These are phyloP conservation scores for Ophiognomonia clavigignenti-juglandacearum DNA, from an alignment of 2,329 filamentous ascomycete species.

Conservation along the genomic window DNA sequence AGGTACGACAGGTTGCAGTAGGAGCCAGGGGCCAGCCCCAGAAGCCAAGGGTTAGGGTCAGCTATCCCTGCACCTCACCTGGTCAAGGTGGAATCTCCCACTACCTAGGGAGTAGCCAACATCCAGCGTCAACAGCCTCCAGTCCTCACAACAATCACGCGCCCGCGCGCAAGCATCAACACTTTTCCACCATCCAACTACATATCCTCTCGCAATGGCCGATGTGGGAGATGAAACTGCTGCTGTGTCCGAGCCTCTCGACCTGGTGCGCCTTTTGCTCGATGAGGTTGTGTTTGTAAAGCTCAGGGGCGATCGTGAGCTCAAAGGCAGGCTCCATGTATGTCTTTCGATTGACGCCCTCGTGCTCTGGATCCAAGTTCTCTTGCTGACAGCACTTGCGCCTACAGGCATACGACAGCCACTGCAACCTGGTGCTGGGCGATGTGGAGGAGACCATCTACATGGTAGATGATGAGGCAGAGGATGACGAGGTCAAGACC, in stretches of 20 bases:
- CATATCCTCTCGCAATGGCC: slow-evolving; percentile 56
- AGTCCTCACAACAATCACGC: too few relatives aligned
- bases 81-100: too few relatives aligned
- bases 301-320: slow-evolving; percentile 88
- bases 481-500: slow-evolving; percentile 78
- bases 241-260: slow-evolving; percentile 84
- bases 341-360: slow-evolving; percentile 17
- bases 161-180: neutral
- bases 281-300: slow-evolving; percentile 98
- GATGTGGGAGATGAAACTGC: slow-evolving; percentile 70
- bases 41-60: too few relatives aligned
- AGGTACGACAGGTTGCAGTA: too few relatives aligned
- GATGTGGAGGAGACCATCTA: slow-evolving; percentile 98
- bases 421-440: slow-evolving; percentile 94
- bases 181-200: neutral
- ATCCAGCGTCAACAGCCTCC: slow-evolving; percentile 3
- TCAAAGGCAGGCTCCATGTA: slow-evolving; percentile 93
- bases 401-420: slow-evolving; percentile 87
- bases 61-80: too few relatives aligned
- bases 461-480: slow-evolving; percentile 81
- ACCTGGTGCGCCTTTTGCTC: slow-evolving; percentile 88
- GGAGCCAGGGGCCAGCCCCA: too few relatives aligned
- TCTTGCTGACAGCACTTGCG: slow-evolving; percentile 2
- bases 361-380: too few relatives aligned
- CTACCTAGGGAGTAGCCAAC: neutral